A percentile compares a stretch with the other conserved stretches of the same genome.
phyloP scores from a whole-genome alignment of 345 rosid genomes.

The Gynandropsis gynandra region DNA sequence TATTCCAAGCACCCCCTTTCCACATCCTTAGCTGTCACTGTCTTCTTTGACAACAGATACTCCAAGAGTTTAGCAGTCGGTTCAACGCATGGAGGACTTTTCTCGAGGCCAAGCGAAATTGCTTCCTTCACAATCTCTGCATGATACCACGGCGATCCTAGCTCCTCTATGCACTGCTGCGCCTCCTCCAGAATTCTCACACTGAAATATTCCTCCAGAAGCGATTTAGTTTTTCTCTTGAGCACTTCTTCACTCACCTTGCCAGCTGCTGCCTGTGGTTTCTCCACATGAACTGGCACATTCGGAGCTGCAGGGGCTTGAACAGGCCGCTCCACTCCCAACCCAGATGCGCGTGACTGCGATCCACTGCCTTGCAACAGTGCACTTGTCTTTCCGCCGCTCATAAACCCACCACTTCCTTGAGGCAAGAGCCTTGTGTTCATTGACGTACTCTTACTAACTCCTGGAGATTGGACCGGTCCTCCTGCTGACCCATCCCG shows the following conservation, averaged over 20 bases:
- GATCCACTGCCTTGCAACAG: slow-evolving; percentile 52
- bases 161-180: slow-evolving; percentile 52
- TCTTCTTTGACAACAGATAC: slow-evolving; percentile 38
- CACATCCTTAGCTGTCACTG: slow-evolving; percentile 43
- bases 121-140: slow-evolving; percentile 73
- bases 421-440: slow-evolving; percentile 69
- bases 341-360: slow-evolving; percentile 14
- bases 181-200: slow-evolving; percentile 52
- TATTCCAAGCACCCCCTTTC: slow-evolving; percentile 51
- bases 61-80: slow-evolving; percentile 41
- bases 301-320: slow-evolving; percentile 20
- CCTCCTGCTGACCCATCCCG: slow-evolving; percentile 64
- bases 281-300: slow-evolving; percentile 26
- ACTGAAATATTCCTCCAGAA: slow-evolving; percentile 60
- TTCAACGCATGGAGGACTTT: slow-evolving; percentile 49
- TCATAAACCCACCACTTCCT: slow-evolving; percentile 56
- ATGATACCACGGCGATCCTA: slow-evolving; percentile 50
- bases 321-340: slow-evolving; percentile 27
- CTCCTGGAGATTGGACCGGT: slow-evolving; percentile 38
- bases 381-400: slow-evolving; percentile 76
- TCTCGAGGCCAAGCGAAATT: slow-evolving; percentile 50
- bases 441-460: slow-evolving; percentile 43
- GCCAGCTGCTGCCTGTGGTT: slow-evolving; percentile 24
- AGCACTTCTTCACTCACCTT: slow-evolving; percentile 40
- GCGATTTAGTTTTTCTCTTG: slow-evolving; percentile 39